These are phyloP conservation scores for Mortierella sp. DNA, from an alignment of 371 early-diverging fungal species.

Conservation along the genomic window DNA sequence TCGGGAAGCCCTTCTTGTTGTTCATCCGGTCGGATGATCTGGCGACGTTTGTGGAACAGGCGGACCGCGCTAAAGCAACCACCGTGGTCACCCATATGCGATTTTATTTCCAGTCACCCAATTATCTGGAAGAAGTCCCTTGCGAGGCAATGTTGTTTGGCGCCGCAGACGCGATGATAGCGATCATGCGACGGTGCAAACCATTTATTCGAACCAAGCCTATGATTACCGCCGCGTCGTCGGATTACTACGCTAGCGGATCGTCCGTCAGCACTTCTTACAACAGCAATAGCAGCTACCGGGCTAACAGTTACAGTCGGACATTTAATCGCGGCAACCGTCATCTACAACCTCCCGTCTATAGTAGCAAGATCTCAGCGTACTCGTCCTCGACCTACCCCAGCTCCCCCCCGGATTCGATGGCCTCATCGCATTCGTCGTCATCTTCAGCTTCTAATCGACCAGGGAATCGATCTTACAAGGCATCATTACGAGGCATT, in stretches of 20 bases:
- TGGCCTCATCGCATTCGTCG: conserved; percentile 13
- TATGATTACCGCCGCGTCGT: conserved; percentile 3
- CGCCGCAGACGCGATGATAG: conserved; percentile 44
- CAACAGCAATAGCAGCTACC: background rate
- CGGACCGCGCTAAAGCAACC: conserved; percentile 43
- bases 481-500: conserved; percentile 22
- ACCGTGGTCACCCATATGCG: conserved; percentile 47
- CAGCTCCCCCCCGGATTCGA: conserved; percentile 1
- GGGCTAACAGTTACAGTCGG: background rate
- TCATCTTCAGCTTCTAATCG: conserved; percentile 2
- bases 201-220: conserved; percentile 31
- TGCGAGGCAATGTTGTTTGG: conserved; percentile 50
- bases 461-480: conserved; percentile 9
- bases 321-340: background rate
- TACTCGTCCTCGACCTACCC: background rate
- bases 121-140: conserved; percentile 31
- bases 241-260: conserved; percentile 11
- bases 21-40: conserved; percentile 47
- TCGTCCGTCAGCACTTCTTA: conserved; percentile 6
- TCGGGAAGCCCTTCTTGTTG: conserved; percentile 38
- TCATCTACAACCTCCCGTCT: background rate
- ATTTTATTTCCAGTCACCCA: conserved; percentile 49
- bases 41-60: conserved; percentile 36
- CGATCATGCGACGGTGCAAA: conserved; percentile 32
- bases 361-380: background rate